These are phyloP conservation scores for Geotrichum siamense DNA, from an alignment of 1,139 yeast genomes.

Conservation along the genomic window DNA sequence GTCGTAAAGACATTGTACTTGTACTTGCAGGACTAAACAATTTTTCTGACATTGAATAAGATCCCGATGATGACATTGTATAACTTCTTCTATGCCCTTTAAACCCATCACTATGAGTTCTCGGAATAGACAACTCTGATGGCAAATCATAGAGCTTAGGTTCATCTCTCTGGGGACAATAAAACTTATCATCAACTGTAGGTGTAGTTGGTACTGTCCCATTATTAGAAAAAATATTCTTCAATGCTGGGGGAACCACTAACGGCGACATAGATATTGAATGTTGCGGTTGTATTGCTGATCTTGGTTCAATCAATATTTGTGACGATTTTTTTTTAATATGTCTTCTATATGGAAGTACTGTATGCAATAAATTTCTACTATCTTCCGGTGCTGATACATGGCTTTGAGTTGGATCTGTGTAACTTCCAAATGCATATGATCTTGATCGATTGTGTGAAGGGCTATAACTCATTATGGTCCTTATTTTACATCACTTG, in stretches of 20 bases:
- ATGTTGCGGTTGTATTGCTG: constrained; percentile 17
- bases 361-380: neutral
- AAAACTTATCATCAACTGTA: neutral
- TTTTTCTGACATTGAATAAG: neutral
- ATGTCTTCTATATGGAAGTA: constrained; percentile 28
- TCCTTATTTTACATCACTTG: too few relatives aligned
- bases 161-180: neutral
- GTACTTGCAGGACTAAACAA: neutral
- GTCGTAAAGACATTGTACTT: neutral
- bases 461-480: constrained; percentile 14
- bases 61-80: constrained; percentile 1
- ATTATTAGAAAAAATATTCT: constrained; percentile 12
- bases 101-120: neutral
- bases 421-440: constrained; percentile 12
- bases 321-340: constrained; percentile 32
- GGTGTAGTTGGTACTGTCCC: constrained; percentile 8
- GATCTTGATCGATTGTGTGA: constrained; percentile 17
- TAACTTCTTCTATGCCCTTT: constrained; percentile 9
- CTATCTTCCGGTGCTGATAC: neutral
- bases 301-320: constrained; percentile 32
- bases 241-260: constrained; percentile 17
- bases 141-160: constrained; percentile 7
- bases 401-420: constrained; percentile 12
- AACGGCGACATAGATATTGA: constrained; percentile 18
- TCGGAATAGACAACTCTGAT: constrained; percentile 2